phyloP scores from a whole-genome alignment of 2,329 filamentous ascomycete species.

The Hypoxylon sp. region DNA sequence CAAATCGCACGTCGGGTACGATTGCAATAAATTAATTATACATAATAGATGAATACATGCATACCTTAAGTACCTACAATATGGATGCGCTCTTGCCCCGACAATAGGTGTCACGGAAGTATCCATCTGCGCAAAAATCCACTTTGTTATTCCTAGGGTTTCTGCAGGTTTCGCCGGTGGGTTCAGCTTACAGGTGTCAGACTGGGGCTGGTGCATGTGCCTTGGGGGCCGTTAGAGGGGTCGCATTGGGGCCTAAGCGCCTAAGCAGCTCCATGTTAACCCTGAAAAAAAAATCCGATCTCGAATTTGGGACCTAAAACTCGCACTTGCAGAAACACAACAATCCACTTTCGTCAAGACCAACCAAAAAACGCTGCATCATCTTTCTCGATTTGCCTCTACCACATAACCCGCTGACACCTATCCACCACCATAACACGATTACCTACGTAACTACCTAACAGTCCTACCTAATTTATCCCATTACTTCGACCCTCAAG shows the following conservation, averaged over 20 bases:
- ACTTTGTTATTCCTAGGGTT: constrained; percentile 30
- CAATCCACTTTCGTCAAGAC: constrained; percentile 12
- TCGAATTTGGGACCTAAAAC: constrained; percentile 25
- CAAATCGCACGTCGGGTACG: neutral
- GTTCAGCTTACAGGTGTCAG: constrained; percentile 10
- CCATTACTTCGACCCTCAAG: constrained; percentile 9
- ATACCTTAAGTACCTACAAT: neutral
- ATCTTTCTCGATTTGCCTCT: constrained; percentile 10
- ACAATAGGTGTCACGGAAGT: neutral
- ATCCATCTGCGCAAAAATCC: neutral
- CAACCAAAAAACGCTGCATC: constrained; percentile 23
- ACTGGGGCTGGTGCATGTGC: constrained; percentile 8
- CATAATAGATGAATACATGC: neutral
- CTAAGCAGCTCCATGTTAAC: constrained; percentile 13
- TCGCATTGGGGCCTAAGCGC: constrained; percentile 23
- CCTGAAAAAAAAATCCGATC: constrained; percentile 31
- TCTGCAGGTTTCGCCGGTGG: constrained; percentile 38
- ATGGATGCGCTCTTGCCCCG: neutral
- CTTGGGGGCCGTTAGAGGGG: constrained; percentile 17
- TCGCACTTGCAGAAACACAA: constrained; percentile 39
- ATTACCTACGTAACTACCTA: constrained; percentile 18
- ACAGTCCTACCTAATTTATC: constrained; percentile 13
- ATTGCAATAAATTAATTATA: constrained; percentile 5
- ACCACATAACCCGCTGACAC: neutral
- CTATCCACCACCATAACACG: constrained; percentile 4